Evolutionary conservation across 345 rosid species (phyloP).

Genomic region (Gossypium ekmanianum): DNA sequence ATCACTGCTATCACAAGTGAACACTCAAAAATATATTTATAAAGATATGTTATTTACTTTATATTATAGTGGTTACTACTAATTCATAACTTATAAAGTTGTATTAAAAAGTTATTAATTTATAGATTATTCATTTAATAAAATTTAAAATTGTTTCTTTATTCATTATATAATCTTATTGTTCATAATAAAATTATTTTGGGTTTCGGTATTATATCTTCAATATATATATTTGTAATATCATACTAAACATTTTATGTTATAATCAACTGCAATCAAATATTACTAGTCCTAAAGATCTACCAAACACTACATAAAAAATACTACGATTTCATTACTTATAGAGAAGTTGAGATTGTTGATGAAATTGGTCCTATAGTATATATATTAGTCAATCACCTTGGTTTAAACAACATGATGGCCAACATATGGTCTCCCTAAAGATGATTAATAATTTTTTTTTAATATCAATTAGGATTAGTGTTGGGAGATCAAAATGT

Average conservation of each 20-base stretch:
- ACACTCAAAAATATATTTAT: not conserved
- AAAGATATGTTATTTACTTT: not conserved
- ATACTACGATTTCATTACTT: slow-evolving; percentile 2
- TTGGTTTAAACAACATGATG: slow-evolving; percentile 28
- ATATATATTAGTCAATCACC: slow-evolving; percentile 19
- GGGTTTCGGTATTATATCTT: no score
- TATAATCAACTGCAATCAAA: no score
- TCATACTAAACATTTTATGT: not conserved
- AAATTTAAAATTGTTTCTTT: not conserved
- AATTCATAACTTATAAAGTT: no score
- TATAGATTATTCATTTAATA: no score
- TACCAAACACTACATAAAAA: no score
- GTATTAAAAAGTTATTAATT: no score
- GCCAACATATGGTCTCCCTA: slow-evolving; percentile 27
- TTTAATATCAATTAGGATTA: slow-evolving; percentile 11
- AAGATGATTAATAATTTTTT: slow-evolving; percentile 20
- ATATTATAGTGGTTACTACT: no score
- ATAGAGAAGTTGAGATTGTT: slow-evolving; percentile 20
- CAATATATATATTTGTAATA: not conserved
- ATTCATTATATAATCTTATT: not conserved
- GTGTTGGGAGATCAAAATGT: slow-evolving; percentile 22
- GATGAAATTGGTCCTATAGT: not conserved
- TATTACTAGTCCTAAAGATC: no score
- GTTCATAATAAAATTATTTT: no score
- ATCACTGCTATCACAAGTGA: no score